These are phyloP conservation scores for Globisporangium spiculum DNA, from an alignment of 352 stramenopile species.

Conservation along the genomic window DNA sequence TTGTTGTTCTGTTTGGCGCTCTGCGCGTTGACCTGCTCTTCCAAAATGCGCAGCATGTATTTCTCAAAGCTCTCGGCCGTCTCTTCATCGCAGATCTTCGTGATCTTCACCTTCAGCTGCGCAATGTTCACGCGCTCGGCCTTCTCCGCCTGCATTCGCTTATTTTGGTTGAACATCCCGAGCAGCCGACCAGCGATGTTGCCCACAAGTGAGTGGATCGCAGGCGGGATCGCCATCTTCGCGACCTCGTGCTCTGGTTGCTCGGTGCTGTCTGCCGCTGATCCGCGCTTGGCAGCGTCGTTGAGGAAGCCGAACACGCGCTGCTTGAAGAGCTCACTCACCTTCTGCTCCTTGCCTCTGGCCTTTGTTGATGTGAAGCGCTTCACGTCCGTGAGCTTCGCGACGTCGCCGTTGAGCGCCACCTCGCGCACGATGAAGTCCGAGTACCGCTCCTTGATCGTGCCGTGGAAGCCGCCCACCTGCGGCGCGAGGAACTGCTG, in stretches of 20 bases:
- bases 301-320: constrained; percentile 62
- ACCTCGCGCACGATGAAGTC: constrained; percentile 92
- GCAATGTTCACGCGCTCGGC: constrained; percentile 40
- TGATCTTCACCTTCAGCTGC: constrained; percentile 42
- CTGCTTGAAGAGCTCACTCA: constrained; percentile 81
- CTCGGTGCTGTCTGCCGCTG: constrained; percentile 4
- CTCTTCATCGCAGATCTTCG: constrained; percentile 37
- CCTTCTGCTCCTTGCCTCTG: constrained; percentile 46
- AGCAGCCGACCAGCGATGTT: constrained; percentile 54
- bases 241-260: constrained; percentile 15
- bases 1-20: constrained; percentile 17
- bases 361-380: constrained; percentile 30
- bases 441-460: constrained; percentile 89
- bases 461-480: constrained; percentile 73
- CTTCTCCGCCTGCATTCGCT: constrained; percentile 33
- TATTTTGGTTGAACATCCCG: constrained; percentile 64
- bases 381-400: constrained; percentile 62
- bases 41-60: constrained; percentile 50
- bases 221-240: constrained; percentile 31
- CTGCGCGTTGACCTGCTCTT: constrained; percentile 22
- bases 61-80: constrained; percentile 35
- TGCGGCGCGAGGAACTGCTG: constrained; percentile 55
- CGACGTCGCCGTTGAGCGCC: constrained; percentile 46
- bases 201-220: constrained; percentile 53
- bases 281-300: constrained; percentile 28